Percentiles rank a stretch among this genome's conserved stretches.
Evolutionary conservation across 2,329 filamentous ascomycete genomes (phyloP).

Genomic region (Aaosphaeria pasadenensis): DNA sequence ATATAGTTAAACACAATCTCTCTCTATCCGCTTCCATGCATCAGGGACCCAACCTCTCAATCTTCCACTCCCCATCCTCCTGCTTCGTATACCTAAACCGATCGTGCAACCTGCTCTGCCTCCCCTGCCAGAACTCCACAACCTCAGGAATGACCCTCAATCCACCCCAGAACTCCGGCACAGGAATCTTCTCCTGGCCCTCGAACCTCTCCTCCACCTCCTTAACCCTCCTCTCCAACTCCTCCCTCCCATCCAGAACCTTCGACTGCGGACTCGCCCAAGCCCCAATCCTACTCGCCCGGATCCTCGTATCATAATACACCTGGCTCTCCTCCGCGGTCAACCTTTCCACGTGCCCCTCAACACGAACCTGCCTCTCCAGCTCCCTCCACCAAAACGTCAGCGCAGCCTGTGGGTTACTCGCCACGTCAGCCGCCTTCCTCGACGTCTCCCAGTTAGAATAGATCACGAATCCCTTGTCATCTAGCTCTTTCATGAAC

Average conservation of each 20-base stretch:
- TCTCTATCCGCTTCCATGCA: too few relatives aligned
- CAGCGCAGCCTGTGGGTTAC: conserved; percentile 75
- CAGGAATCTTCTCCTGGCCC: conserved; percentile 74
- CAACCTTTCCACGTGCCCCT: conserved; percentile 70
- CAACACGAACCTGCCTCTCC: conserved; percentile 87
- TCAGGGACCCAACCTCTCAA: conserved; percentile 69
- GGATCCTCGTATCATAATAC: conserved; percentile 64
- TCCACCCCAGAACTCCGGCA: conserved; percentile 94
- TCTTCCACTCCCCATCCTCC: conserved; percentile 56
- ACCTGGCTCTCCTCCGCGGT: conserved; percentile 66
- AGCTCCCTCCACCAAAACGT: conserved; percentile 88
- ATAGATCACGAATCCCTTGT: conserved; percentile 83
- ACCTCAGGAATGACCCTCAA: conserved; percentile 79
- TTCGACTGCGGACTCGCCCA: conserved; percentile 91
- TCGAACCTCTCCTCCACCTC: conserved; percentile 76
- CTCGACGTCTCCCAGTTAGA: conserved; percentile 81
- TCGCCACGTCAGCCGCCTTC: conserved; percentile 64
- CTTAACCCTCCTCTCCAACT: conserved; percentile 73
- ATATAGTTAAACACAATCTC: too few relatives aligned
- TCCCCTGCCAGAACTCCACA: conserved; percentile 95
- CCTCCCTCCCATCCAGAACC: conserved; percentile 66
- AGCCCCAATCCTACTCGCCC: conserved; percentile 81
- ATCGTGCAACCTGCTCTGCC: conserved; percentile 87
- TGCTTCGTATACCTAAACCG: conserved; percentile 79
- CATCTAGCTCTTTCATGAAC: conserved; percentile 93